Evolutionary conservation across 345 rosid genomes (phyloP), one percentile per base, ranked within the genome.

Genomic region (Salix caprea): DNA sequence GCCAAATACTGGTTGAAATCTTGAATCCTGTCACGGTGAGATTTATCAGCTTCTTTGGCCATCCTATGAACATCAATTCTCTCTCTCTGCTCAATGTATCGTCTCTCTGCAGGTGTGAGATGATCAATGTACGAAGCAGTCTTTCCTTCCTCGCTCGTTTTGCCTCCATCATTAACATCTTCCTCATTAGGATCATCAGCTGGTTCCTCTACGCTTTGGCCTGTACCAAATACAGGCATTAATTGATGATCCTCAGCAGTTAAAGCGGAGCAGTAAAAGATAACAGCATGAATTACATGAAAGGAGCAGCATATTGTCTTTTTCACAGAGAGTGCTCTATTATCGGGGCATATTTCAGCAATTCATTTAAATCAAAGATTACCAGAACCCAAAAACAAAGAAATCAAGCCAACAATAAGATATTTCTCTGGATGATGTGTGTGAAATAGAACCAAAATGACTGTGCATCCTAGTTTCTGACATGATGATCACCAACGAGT

Each of bases 1-100:
- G 96, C 97, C 30, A 95, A 89, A 78, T 90, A 92, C 82, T 90
- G 96, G 77, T 89, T 93, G 84, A 89, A 94, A 67, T 89, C 94
- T 75, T 90, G 93, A 82, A 94, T 92, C 82, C 92, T 86, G 78
- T 94, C 93, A 1, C 95, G 89, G 72, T 94, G 97, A 32, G 97
- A 91, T 78, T 90, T 92, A 77, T 87, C 83, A 3, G 96, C 97
- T 71, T 88, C 90, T 82, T 89, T 91, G 9, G 92, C 90, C 86
- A 91, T 84, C 61, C 84, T 87, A 62, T 85, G 86, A n/a, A 80
- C 78, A 82, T 92, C 93, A 10, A 90, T 84, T 72, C 79, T 79
- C 81, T 85, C 92, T 82, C 90, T 88, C 81, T 93, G 95, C 81
- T 92, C 90, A 39, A 91, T 89, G 81, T 91, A 90, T 62, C 93